These are phyloP conservation scores for Haematococcus lacustris DNA, from an alignment of 139 green algal genomes.

Conservation along the genomic window DNA sequence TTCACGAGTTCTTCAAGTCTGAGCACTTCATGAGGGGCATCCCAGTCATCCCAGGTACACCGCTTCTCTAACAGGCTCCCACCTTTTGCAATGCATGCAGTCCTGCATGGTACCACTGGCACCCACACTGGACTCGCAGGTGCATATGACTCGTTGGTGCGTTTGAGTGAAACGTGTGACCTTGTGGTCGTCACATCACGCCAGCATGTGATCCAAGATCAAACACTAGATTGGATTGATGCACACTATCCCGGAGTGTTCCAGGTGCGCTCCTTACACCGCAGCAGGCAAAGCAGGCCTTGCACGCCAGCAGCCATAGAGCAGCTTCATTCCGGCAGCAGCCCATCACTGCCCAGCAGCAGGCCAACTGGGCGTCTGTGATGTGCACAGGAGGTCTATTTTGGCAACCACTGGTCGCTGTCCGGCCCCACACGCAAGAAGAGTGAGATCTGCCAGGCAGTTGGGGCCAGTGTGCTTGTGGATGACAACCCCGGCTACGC, in stretches of 20 bases:
- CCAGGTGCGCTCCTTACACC: conserved; percentile 5
- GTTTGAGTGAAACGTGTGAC: conserved; percentile 21
- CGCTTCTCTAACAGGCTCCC: not conserved
- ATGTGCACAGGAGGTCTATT: conserved; percentile 66
- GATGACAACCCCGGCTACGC: conserved; percentile 94
- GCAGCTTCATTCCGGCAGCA: too few species aligned
- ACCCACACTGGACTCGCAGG: not conserved
- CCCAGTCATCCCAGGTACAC: conserved; percentile 71
- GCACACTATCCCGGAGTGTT: conserved; percentile 71
- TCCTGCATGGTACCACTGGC: not conserved
- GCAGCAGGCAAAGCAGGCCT: not conserved
- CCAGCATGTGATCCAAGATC: conserved; percentile 85
- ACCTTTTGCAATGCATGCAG: not conserved
- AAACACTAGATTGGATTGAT: conserved; percentile 82
- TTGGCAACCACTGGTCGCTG: conserved; percentile 95
- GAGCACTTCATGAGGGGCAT: conserved; percentile 82
- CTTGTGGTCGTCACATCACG: conserved; percentile 86
- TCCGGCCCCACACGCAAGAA: conserved; percentile 69
- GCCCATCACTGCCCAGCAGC: too few species aligned
- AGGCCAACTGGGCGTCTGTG: too few species aligned
- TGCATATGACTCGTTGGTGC: not conserved
- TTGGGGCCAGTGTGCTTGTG: conserved; percentile 76
- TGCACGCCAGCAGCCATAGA: not conserved
- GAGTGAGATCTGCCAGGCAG: conserved; percentile 84
- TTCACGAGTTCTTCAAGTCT: conserved; percentile 93